Conservation (phyloP, 2,329 filamentous ascomycete genomes). For the Graphilbum sp. region DNA sequence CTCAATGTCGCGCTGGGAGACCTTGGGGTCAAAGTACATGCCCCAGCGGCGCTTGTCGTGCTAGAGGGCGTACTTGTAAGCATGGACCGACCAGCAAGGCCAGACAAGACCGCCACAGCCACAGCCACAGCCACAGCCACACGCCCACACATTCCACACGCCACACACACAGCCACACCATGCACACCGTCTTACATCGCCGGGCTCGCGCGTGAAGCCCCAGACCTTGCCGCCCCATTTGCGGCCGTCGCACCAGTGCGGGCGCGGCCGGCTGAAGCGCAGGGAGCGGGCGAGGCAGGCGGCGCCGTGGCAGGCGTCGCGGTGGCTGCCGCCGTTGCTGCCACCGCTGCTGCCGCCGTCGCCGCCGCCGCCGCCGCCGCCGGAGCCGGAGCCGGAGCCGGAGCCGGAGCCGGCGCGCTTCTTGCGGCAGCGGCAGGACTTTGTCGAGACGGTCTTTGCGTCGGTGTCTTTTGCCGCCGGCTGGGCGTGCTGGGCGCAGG, state of each 20-base stretch:
- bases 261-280: not conserved
- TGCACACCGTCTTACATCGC: conserved; percentile 3
- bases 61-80: not conserved
- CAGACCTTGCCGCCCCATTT: conserved; percentile 9
- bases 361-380: too few species aligned
- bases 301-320: not conserved
- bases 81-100: too few species aligned
- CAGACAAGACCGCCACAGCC: too few species aligned
- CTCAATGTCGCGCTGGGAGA: conserved; percentile 1
- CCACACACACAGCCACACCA: too few species aligned
- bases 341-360: not conserved
- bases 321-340: not conserved
- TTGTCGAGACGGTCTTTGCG: too few species aligned
- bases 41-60: conserved; percentile 3
- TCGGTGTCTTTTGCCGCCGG: too few species aligned
- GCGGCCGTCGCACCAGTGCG: conserved; percentile 9
- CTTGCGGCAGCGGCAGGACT: too few species aligned
- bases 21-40: conserved; percentile 6
- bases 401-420: too few species aligned
- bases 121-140: too few species aligned
- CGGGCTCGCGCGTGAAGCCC: conserved; percentile 4
- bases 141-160: too few species aligned
- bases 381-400: too few species aligned
- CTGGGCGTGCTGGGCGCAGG: too few species aligned
- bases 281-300: not conserved